Percentiles rank a stretch among this genome's conserved stretches.
Evolutionary conservation across 1,139 yeast species (phyloP).

Genomic region (Suhomyces bribrorum): DNA sequence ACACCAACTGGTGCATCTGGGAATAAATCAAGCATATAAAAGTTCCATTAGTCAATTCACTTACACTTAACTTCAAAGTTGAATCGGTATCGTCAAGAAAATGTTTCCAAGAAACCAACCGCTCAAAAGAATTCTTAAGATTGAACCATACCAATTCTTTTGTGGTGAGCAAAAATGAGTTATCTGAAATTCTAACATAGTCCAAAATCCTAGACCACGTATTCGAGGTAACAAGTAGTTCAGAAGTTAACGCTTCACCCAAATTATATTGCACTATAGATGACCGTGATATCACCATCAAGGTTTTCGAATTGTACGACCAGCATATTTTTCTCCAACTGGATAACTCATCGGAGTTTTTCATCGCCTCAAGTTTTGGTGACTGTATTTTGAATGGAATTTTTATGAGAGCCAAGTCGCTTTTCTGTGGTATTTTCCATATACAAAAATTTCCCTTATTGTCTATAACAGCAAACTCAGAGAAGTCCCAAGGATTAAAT

Average conservation of each 20-base stretch:
- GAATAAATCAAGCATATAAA: constrained; percentile 44
- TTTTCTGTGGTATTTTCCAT: constrained; percentile 26
- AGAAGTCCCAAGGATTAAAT: constrained; percentile 41
- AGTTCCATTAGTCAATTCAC: constrained; percentile 19
- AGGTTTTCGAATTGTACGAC: constrained; percentile 32
- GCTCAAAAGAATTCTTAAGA: constrained; percentile 25
- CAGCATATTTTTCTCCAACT: constrained; percentile 55
- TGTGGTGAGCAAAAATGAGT: constrained; percentile 55
- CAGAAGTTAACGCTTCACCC: constrained; percentile 19
- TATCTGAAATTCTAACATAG: constrained; percentile 26
- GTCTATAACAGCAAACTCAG: constrained; percentile 50
- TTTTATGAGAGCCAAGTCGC: too few species aligned
- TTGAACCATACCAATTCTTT: constrained; percentile 58
- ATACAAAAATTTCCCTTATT: constrained; percentile 52
- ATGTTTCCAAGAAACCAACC: constrained; percentile 72
- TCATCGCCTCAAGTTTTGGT: background rate
- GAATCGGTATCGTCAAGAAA: constrained; percentile 56
- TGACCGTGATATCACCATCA: constrained; percentile 50
- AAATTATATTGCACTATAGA: constrained; percentile 37
- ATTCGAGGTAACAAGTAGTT: constrained; percentile 48
- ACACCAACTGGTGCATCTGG: constrained; percentile 39
- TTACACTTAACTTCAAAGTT: constrained; percentile 46
- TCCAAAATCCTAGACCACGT: constrained; percentile 61
- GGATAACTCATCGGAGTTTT: constrained; percentile 54
- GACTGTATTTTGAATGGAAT: background rate